Conservation (phyloP, 2,329 filamentous ascomycete species). For the Didymellaceae sp. region DNA sequence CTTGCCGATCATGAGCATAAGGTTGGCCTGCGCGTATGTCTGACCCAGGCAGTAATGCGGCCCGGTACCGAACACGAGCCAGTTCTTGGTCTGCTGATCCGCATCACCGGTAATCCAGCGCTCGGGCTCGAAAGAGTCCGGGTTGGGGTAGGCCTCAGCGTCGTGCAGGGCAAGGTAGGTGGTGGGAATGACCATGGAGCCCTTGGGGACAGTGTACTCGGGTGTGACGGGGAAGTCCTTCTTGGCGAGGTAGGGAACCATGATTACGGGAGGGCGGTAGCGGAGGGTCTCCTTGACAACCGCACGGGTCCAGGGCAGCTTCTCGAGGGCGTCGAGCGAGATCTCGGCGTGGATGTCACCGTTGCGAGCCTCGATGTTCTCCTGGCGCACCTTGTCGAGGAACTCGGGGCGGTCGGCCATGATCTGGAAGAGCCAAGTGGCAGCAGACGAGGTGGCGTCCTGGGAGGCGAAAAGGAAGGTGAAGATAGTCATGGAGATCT, state of each 20-base stretch:
- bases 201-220: constrained; percentile 90
- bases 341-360: constrained; percentile 75
- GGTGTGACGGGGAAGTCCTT: constrained; percentile 91
- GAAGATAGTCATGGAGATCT: constrained; percentile 92
- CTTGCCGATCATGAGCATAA: constrained; percentile 90
- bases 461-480: constrained; percentile 97
- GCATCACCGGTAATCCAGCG: constrained; percentile 81
- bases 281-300: constrained; percentile 74
- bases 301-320: constrained; percentile 86
- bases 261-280: constrained; percentile 94
- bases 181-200: constrained; percentile 92
- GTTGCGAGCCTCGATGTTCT: constrained; percentile 79
- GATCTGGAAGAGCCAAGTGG: constrained; percentile 94
- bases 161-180: constrained; percentile 91
- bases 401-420: constrained; percentile 93
- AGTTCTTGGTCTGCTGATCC: constrained; percentile 93
- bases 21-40: constrained; percentile 85
- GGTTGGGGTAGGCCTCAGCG: constrained; percentile 87
- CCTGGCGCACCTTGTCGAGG: constrained; percentile 86
- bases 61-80: constrained; percentile 92
- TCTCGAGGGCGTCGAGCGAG: constrained; percentile 85
- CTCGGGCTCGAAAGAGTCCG: constrained; percentile 68
- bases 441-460: constrained; percentile 92
- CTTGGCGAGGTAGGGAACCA: constrained; percentile 95
- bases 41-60: constrained; percentile 97